These are phyloP conservation scores for Truncatella angustata DNA, from an alignment of 2,329 filamentous ascomycete species.

Conservation along the genomic window DNA sequence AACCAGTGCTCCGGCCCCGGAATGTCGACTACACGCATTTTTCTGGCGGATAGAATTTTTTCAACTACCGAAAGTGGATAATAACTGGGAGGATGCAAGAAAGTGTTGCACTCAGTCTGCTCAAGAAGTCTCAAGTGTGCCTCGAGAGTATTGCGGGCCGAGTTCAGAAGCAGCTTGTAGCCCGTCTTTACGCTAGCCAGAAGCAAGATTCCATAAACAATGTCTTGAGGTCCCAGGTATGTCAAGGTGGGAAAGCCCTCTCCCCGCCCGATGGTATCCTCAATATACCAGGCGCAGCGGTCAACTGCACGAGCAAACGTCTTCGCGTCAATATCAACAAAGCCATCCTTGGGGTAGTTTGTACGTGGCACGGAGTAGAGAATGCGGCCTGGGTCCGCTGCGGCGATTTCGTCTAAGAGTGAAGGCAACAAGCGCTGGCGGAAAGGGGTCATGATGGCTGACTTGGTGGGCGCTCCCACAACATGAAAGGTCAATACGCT, in stretches of 20 bases:
- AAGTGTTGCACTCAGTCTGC: conserved; percentile 20
- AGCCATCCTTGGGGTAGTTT: conserved; percentile 20
- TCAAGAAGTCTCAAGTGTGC: not conserved
- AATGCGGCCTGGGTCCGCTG: conserved; percentile 18
- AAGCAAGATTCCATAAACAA: not conserved
- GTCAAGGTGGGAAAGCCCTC: conserved; percentile 30
- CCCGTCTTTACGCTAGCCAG: not conserved
- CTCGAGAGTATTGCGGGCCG: conserved; percentile 15
- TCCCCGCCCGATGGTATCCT: conserved; percentile 25
- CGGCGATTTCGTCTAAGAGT: conserved; percentile 21
- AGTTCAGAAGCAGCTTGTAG: conserved; percentile 21
- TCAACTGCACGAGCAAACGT: conserved; percentile 15
- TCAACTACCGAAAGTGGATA: conserved; percentile 19
- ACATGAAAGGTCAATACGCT: too few species aligned
- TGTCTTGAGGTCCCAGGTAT: conserved; percentile 34
- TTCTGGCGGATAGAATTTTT: conserved; percentile 22
- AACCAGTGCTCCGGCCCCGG: conserved; percentile 13
- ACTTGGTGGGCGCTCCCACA: too few species aligned
- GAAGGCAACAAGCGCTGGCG: not conserved
- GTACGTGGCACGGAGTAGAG: conserved; percentile 21
- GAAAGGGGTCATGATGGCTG: not conserved
- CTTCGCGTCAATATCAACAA: conserved; percentile 15
- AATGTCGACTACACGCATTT: conserved; percentile 17
- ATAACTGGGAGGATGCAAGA: conserved; percentile 20
- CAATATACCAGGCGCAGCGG: conserved; percentile 30